These are phyloP conservation scores for Tulasnella sp. DNA, from an alignment of 768 basidiomycete genomes.

Conservation along the genomic window DNA sequence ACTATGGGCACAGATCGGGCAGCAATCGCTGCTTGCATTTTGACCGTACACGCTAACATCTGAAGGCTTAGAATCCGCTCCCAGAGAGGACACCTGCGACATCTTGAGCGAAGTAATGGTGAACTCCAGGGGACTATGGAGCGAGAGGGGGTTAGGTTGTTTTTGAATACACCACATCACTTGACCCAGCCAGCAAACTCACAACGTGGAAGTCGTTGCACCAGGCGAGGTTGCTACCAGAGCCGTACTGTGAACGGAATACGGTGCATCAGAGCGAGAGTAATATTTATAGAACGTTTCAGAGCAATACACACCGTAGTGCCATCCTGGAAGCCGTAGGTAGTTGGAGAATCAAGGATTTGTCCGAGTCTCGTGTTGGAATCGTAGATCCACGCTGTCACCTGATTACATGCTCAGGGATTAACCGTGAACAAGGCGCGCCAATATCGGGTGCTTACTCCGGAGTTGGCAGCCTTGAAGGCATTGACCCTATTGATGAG, in stretches of 20 bases:
- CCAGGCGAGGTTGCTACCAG: slow-evolving; percentile 20
- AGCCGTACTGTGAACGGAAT: slow-evolving; percentile 7
- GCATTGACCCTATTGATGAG: slow-evolving; percentile 43
- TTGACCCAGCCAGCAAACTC: not conserved
- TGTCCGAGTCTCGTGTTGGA: slow-evolving; percentile 47
- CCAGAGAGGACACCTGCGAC: not conserved
- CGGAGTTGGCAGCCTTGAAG: slow-evolving; percentile 30
- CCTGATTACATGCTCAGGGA: no score
- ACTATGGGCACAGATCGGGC: no score
- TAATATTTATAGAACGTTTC: not conserved
- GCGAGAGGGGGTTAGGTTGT: slow-evolving; percentile 47
- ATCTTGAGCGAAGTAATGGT: not conserved
- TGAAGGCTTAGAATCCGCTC: not conserved
- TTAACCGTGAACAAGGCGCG: no score
- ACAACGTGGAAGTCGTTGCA: slow-evolving; percentile 27
- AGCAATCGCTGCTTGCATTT: no score
- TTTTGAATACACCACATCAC: not conserved
- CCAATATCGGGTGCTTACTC: not conserved
- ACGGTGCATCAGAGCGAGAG: not conserved
- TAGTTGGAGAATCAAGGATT: slow-evolving; percentile 43
- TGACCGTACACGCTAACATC: no score
- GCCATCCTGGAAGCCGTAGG: slow-evolving; percentile 57
- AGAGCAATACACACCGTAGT: slow-evolving; percentile 47
- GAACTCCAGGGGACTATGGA: not conserved
- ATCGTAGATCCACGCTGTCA: slow-evolving; percentile 43